Percentiles rank a stretch among this genome's conserved stretches.
Evolutionary conservation across 768 basidiomycete species (phyloP).

Genomic region (Lactarius sp.): DNA sequence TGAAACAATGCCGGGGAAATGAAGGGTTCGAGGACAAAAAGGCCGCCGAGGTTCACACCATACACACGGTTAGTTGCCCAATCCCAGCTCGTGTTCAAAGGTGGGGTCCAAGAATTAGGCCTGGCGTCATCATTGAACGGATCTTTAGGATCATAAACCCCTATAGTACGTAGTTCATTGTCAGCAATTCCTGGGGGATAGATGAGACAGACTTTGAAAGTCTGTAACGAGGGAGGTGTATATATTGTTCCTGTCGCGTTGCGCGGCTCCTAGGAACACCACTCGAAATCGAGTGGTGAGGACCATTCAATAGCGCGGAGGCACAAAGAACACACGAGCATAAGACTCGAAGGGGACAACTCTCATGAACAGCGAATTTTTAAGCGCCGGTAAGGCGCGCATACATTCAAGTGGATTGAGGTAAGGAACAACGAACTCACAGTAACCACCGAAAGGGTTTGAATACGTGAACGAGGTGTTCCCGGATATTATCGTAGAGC

Average conservation of each 20-base stretch:
- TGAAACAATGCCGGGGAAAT: conserved; percentile 64
- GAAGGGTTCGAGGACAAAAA: conserved; percentile 78
- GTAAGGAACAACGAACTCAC: conserved; percentile 25
- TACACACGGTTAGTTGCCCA: conserved; percentile 58
- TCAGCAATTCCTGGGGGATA: not conserved
- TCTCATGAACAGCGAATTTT: not conserved
- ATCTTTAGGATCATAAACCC: conserved; percentile 63
- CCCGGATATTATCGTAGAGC: conserved; percentile 33
- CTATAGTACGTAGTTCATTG: conserved; percentile 32
- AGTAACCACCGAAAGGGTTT: conserved; percentile 45
- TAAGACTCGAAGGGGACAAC: not conserved
- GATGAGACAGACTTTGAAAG: not conserved
- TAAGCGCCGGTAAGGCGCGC: not conserved
- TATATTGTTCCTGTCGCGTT: not conserved
- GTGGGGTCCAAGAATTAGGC: conserved; percentile 76
- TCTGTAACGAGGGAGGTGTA: not conserved
- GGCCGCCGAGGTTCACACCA: conserved; percentile 73
- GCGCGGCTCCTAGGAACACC: conserved; percentile 1
- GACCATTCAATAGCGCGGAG: not conserved
- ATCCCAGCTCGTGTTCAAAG: conserved; percentile 73
- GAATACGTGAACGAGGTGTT: conserved; percentile 44
- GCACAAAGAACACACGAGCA: not conserved
- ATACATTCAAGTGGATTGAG: not conserved
- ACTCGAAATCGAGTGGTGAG: not conserved
- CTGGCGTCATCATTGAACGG: conserved; percentile 75